Base-by-base conservation (phyloP, 495 filamentous ascomycete genomes). In the Podospora fimiseda region DNA sequence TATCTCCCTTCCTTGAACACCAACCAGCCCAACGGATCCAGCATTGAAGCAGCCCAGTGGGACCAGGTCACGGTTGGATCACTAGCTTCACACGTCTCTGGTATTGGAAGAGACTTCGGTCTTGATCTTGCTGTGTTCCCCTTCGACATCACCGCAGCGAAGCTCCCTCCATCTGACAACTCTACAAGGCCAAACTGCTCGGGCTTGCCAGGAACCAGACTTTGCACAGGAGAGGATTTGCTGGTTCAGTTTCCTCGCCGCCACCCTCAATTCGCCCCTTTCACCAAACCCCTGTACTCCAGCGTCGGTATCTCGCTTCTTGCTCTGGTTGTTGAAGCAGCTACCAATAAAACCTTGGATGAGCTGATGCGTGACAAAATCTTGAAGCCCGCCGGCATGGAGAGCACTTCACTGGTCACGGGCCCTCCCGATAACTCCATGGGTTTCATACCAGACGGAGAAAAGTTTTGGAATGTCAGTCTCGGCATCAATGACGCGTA, bases 201-300 rank as follows among this genome's bases (percentile, higher is more conserved):
- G 3, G 44, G 44, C 9, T 14, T 47, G 2, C n/a, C n/a, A 33
- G 20, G 20, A n/a, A 47, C 22, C 3, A 47, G 9, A 33, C 19
- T 18, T n/a, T 47, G 44, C 20, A n/a, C 2, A 2, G 9, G 4
- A 30, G 7, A 47, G n/a, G 44, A 47, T 16, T n/a, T 47, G 6
- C 22, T 47, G 14, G 15, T 15, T 0, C 21, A 47, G 19, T 24
- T 47, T 13, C 22, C 23, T 6, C 21, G 5, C 20, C 44, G 44
- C 9, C 44, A 33, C 2, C 44, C 44, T 3, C 44, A 47, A 15
- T 47, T 24, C 15, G 44, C 44, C 6, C 44, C 44, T 6, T 47
- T 23, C 44, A 47, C 44, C 4, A 16, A 22, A 47, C 44, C 44
- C n/a, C 44, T 47, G 2, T 47, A 47, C 16, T 47, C 44, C 44